Conservation (phyloP, 2,329 filamentous ascomycete genomes). For the Aspergillus thermomutatus region DNA sequence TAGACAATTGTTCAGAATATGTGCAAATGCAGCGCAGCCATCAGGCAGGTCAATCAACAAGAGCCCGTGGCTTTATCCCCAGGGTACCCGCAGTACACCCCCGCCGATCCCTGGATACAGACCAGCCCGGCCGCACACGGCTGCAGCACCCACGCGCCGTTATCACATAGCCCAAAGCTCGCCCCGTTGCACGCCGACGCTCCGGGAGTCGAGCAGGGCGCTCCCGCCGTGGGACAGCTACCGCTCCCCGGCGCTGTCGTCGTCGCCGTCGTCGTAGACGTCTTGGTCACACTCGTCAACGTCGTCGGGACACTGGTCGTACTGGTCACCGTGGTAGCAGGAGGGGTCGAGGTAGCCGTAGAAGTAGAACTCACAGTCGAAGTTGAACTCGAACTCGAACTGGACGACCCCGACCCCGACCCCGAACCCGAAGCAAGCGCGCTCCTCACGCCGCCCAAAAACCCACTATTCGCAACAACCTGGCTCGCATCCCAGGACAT, state of each 20-base stretch:
- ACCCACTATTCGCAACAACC: slow-evolving; percentile 55
- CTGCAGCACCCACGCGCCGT: not conserved
- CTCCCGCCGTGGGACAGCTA: not conserved
- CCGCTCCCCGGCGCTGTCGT: not conserved
- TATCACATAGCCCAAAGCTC: not conserved
- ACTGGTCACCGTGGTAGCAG: not conserved
- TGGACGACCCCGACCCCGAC: too few species aligned
- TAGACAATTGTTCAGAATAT: not conserved
- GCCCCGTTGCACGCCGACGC: not conserved
- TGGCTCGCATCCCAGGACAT: slow-evolving; percentile 69
- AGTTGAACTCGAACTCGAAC: too few species aligned
- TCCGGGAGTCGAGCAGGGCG: not conserved
- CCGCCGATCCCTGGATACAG: not conserved
- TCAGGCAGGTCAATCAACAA: too few species aligned
- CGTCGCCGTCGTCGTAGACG: not conserved
- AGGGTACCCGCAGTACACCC: not conserved
- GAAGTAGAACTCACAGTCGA: not conserved
- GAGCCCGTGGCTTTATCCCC: not conserved
- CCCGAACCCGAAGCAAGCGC: slow-evolving; percentile 23
- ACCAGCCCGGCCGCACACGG: not conserved
- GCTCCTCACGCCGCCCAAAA: slow-evolving; percentile 46
- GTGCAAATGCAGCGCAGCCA: too few species aligned
- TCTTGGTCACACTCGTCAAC: not conserved
- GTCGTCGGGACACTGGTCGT: not conserved
- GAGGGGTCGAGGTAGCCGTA: not conserved